phyloP scores from a whole-genome alignment of 805 yeast genomes.

The Komagataella pseudopastoris region DNA sequence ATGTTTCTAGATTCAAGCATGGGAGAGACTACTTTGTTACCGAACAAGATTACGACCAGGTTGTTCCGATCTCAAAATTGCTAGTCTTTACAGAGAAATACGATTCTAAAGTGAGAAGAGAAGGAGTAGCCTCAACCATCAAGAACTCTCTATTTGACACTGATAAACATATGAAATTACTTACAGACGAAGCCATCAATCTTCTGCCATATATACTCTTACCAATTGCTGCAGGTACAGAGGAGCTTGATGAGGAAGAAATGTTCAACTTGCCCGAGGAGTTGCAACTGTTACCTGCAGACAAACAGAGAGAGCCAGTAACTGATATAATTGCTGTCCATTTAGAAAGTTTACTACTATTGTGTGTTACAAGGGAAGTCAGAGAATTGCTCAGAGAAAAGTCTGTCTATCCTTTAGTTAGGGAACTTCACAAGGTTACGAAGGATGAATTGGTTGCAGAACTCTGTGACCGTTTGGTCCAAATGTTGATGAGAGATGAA shows the following conservation, averaged over 20 bases:
- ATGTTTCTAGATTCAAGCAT: conserved; percentile 58
- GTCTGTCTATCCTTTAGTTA: conserved; percentile 72
- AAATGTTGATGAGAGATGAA: conserved; percentile 89
- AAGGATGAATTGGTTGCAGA: conserved; percentile 35
- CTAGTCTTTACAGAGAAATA: conserved; percentile 74
- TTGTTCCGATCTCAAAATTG: conserved; percentile 71
- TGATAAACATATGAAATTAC: conserved; percentile 44
- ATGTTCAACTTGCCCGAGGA: conserved; percentile 81
- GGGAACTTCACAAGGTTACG: conserved; percentile 66
- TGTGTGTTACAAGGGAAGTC: conserved; percentile 61
- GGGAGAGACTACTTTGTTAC: conserved; percentile 74
- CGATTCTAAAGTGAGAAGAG: conserved; percentile 69
- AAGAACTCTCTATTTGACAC: conserved; percentile 82
- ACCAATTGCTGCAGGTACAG: conserved; percentile 64
- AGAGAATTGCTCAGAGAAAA: conserved; percentile 72
- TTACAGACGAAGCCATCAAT: conserved; percentile 52
- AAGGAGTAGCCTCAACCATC: conserved; percentile 86
- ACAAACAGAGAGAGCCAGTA: conserved; percentile 65
- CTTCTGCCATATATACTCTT: conserved; percentile 69
- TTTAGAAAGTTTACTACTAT: conserved; percentile 64
- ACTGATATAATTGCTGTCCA: conserved; percentile 53
- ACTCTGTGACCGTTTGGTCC: conserved; percentile 73
- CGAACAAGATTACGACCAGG: conserved; percentile 57
- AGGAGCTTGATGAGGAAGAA: conserved; percentile 69
- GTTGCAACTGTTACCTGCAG: conserved; percentile 64